phyloP scores from a whole-genome alignment of 306 rosid species.

The Medicago ruthenica region DNA sequence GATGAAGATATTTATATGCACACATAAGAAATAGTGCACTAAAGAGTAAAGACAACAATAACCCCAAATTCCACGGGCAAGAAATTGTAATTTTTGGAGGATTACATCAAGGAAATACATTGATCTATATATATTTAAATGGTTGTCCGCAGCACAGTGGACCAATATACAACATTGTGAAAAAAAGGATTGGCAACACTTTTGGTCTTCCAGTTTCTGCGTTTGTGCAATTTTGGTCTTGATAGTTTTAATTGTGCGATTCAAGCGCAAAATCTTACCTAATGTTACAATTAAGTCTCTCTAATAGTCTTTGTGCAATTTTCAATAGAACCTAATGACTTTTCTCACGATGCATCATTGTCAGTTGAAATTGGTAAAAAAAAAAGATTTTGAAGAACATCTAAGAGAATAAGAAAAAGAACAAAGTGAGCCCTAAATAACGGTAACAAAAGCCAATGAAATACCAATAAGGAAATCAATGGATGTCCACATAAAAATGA shows the following conservation, averaged over 20 bases:
- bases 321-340: not conserved
- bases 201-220: not conserved
- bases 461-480: not conserved
- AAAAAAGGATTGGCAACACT: not conserved
- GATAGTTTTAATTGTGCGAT: not conserved
- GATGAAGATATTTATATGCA: not conserved
- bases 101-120: not conserved
- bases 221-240: not conserved
- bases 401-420: not conserved
- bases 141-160: not conserved
- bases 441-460: not conserved
- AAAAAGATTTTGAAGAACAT: not conserved
- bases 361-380: not conserved
- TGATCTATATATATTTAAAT: not conserved
- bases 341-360: not conserved
- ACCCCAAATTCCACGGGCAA: not conserved
- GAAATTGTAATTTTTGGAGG: not conserved
- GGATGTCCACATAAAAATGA: not conserved
- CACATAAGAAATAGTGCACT: not conserved
- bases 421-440: not conserved
- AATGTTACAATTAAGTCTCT: not conserved
- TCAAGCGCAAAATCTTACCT: not conserved
- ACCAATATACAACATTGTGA: conserved; percentile 1
- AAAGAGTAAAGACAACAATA: not conserved
- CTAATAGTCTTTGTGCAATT: not conserved